These are phyloP conservation scores for Buxus sempervirens DNA, from an alignment of 164 flowering plant species.

Conservation along the genomic window DNA sequence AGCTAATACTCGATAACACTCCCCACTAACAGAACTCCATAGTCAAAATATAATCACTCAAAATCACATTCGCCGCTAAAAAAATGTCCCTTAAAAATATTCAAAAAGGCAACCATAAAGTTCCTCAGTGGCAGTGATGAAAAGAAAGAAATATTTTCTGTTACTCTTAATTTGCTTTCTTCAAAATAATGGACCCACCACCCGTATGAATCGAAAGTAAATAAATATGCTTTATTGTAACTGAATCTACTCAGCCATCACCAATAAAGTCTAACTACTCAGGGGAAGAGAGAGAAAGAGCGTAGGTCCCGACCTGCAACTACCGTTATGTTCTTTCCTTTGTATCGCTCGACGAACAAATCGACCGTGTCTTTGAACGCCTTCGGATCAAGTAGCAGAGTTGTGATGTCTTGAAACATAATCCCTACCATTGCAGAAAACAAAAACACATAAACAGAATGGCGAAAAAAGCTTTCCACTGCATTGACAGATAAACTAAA, in stretches of 20 bases:
- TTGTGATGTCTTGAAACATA: constrained; percentile 92
- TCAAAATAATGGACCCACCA: constrained; percentile 13
- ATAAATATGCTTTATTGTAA: not conserved
- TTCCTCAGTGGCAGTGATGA: constrained; percentile 21
- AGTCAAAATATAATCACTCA: constrained; percentile 45
- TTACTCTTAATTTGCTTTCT: constrained; percentile 9
- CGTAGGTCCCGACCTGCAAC: constrained; percentile 66
- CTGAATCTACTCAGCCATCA: not conserved
- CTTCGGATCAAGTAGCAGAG: constrained; percentile 73
- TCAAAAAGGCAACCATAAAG: constrained; percentile 11
- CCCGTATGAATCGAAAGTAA: constrained; percentile 5
- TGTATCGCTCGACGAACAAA: constrained; percentile 86
- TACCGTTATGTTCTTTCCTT: constrained; percentile 69
- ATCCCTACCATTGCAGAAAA: constrained; percentile 53
- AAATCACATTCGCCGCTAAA: constrained; percentile 28
- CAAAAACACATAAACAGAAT: not conserved
- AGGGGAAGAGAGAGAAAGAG: not conserved
- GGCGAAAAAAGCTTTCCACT: too few relatives aligned
- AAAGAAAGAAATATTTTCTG: constrained; percentile 6
- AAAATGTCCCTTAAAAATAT: not conserved
- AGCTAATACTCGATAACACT: constrained; percentile 31
- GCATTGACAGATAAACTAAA: not conserved
- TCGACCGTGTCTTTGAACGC: constrained; percentile 89
- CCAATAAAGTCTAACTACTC: constrained; percentile 6
- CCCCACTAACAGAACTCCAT: constrained; percentile 30